Evolutionary conservation across 371 early-diverging fungal genomes (phyloP).

Genomic region (Apophysomyces trapeziformis): DNA sequence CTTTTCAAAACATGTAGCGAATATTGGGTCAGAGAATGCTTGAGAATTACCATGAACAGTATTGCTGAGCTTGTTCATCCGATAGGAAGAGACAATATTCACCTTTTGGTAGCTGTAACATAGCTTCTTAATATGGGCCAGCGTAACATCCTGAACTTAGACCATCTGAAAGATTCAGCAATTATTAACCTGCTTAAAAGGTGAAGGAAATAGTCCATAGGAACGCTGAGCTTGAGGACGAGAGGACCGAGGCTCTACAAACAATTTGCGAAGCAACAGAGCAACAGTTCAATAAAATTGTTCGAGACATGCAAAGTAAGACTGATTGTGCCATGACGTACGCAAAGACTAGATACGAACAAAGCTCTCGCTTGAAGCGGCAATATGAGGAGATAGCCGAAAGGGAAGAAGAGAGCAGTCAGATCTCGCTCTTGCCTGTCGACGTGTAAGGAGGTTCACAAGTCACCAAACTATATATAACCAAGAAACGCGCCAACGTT

Average conservation of each 20-base stretch:
- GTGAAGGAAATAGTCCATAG: neutral
- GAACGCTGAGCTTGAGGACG: neutral
- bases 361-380: neutral
- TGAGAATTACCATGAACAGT: neutral
- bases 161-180: neutral
- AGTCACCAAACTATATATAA: no score
- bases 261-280: constrained; percentile 1
- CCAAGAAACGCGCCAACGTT: no score
- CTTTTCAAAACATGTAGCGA: neutral
- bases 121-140: neutral
- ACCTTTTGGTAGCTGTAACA: neutral
- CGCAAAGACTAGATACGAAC: neutral
- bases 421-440: neutral
- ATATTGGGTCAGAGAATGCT: neutral
- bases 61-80: neutral
- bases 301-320: neutral
- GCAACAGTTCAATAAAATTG: neutral
- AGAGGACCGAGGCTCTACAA: neutral
- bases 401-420: neutral
- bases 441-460: neutral
- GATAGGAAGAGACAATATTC: neutral
- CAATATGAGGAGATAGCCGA: neutral
- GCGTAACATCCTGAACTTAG: neutral
- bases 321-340: neutral
- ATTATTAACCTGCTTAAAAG: no score